phyloP scores from a whole-genome alignment of 306 rosid species.

The Quercus variabilis region DNA sequence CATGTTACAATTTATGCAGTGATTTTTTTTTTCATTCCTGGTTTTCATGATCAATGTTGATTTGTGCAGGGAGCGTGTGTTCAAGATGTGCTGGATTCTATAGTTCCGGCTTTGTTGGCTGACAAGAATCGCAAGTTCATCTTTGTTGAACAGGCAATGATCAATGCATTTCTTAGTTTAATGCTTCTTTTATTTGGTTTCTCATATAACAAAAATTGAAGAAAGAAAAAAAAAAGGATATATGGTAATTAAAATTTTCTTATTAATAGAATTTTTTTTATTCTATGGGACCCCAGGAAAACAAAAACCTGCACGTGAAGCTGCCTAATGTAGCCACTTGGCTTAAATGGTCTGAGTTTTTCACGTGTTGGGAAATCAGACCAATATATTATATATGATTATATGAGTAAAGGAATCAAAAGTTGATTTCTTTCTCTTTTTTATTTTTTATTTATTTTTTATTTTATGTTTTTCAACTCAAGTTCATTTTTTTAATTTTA shows the following conservation, averaged over 20 bases:
- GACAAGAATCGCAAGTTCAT: constrained; percentile 81
- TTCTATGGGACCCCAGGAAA: no score
- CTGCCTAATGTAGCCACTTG: no score
- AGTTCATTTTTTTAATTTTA: background rate
- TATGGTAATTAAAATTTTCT: no score
- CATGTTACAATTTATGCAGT: background rate
- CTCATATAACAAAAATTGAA: background rate
- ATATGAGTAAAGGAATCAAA: no score
- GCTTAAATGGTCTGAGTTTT: no score
- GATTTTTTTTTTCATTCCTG: background rate
- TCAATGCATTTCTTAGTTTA: background rate
- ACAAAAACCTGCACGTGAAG: no score
- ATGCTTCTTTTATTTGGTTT: background rate
- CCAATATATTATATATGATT: no score
- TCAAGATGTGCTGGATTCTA: constrained; percentile 57
- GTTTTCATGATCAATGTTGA: background rate
- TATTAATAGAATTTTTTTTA: no score
- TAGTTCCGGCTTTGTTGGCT: constrained; percentile 47
- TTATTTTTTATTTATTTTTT: no score
- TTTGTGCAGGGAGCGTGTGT: constrained; percentile 66
- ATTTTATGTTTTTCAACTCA: no score
- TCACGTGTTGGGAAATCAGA: no score
- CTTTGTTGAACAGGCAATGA: constrained; percentile 70
- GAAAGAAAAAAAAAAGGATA: background rate
- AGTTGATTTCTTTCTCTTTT: no score